Conservation (phyloP, 169 alveolate genomes). For the Plasmodium gonderi region DNA sequence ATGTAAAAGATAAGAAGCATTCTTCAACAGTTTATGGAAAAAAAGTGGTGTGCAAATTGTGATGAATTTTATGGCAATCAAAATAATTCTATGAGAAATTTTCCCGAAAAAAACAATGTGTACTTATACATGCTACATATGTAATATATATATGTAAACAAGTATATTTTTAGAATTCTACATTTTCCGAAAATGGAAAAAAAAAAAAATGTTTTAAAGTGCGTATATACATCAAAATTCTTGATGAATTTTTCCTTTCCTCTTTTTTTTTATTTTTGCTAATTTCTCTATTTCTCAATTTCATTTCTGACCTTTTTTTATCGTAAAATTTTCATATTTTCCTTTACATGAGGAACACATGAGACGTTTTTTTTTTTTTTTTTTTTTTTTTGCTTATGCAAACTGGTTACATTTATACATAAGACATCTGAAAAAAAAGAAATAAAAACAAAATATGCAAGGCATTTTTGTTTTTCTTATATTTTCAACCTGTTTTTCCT, state of each 20-base stretch:
- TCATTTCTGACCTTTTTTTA: conserved; percentile 6
- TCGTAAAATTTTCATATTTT: conserved; percentile 11
- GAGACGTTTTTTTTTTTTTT: background rate
- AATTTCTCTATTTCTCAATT: conserved; percentile 27
- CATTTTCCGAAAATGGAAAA: conserved; percentile 22
- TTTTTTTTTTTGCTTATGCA: background rate
- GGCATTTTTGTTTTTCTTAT: background rate
- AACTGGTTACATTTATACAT: background rate
- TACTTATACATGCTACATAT: background rate
- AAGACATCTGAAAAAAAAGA: conserved; percentile 35
- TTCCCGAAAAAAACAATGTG: conserved; percentile 23
- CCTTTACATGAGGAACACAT: background rate
- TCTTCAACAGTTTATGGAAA: background rate
- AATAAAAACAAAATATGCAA: conserved; percentile 3
- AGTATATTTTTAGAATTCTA: conserved; percentile 53
- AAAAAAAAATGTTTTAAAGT: conserved; percentile 63
- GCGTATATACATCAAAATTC: conserved; percentile 61
- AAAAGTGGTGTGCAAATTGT: conserved; percentile 51
- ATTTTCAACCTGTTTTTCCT: background rate
- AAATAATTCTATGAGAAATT: conserved; percentile 66
- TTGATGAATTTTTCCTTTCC: conserved; percentile 1
- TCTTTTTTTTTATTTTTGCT: conserved; percentile 19
- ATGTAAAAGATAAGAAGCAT: background rate
- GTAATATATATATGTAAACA: background rate
- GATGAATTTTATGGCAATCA: background rate